Conservation (phyloP, 805 yeast species). For the Candida takata region DNA sequence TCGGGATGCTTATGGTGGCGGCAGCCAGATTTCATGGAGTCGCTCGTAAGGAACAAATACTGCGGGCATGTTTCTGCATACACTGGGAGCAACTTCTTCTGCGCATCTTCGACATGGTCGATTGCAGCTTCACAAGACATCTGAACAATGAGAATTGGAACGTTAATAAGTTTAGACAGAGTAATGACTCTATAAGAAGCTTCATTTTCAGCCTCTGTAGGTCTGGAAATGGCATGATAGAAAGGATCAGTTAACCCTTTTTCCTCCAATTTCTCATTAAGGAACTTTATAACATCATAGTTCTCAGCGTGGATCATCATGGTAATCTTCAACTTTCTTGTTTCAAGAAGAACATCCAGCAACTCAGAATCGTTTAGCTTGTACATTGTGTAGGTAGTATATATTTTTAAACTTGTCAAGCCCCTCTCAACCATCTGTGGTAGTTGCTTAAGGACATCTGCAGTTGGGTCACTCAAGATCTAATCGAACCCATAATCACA, state of each 20-base stretch:
- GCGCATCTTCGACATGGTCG: slow-evolving; percentile 35
- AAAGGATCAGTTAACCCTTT: slow-evolving; percentile 34
- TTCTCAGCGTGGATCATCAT: slow-evolving; percentile 49
- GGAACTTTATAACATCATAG: slow-evolving; percentile 37
- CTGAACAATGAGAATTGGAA: slow-evolving; percentile 41
- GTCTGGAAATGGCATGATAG: slow-evolving; percentile 40
- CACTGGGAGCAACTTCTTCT: slow-evolving; percentile 34
- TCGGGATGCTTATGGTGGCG: slow-evolving; percentile 21
- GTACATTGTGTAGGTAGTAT: slow-evolving; percentile 39
- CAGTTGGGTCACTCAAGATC: slow-evolving; percentile 32
- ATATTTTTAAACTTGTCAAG: slow-evolving; percentile 24
- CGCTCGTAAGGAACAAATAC: slow-evolving; percentile 37
- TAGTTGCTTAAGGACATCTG: slow-evolving; percentile 26
- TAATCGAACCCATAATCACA: slow-evolving; percentile 46
- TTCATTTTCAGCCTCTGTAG: slow-evolving; percentile 40
- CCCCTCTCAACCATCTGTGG: slow-evolving; percentile 27
- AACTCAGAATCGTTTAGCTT: slow-evolving; percentile 35
- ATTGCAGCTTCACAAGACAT: slow-evolving; percentile 39
- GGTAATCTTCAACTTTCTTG: slow-evolving; percentile 36
- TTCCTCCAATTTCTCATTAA: slow-evolving; percentile 33
- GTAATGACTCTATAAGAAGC: slow-evolving; percentile 43
- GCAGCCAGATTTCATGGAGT: slow-evolving; percentile 25
- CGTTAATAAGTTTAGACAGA: slow-evolving; percentile 36
- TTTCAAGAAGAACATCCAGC: slow-evolving; percentile 31
- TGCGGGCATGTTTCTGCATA: slow-evolving; percentile 47